Percentiles rank a stretch among this genome's conserved stretches.
These are phyloP conservation scores for Panus rudis DNA, from an alignment of 768 basidiomycete species.

Conservation along the genomic window DNA sequence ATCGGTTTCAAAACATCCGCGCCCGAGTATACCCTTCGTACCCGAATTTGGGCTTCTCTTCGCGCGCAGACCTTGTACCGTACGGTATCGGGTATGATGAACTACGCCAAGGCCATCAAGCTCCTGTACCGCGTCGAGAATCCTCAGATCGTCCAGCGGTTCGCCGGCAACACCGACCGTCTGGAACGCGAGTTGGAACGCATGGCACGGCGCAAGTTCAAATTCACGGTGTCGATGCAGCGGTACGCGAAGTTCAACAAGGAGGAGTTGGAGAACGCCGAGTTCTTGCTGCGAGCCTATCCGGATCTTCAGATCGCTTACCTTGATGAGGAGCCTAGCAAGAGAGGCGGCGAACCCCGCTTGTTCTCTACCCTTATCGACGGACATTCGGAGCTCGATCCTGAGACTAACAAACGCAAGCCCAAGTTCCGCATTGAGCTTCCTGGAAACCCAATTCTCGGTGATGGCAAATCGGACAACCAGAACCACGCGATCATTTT, in stretches of 20 bases:
- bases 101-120: constrained; percentile 99
- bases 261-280: constrained; percentile 97
- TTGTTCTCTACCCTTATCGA: constrained; percentile 94
- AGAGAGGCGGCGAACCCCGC: constrained; percentile 80
- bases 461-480: constrained; percentile 99
- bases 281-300: constrained; percentile 95
- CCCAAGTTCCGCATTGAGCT: constrained; percentile 98
- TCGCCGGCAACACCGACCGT: constrained; percentile 94
- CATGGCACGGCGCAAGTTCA: constrained; percentile 97
- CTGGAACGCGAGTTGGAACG: constrained; percentile 94
- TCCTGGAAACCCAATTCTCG: constrained; percentile 97
- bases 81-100: constrained; percentile 99
- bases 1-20: constrained; percentile 99
- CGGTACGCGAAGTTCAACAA: constrained; percentile 99
- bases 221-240: constrained; percentile 98
- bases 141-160: constrained; percentile 92
- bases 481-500: constrained; percentile 99
- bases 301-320: constrained; percentile 98
- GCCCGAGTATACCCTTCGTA: constrained; percentile 97
- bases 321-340: constrained; percentile 91
- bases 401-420: constrained; percentile 79
- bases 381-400: constrained; percentile 93
- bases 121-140: constrained; percentile 98
- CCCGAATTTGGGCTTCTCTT: constrained; percentile 98
- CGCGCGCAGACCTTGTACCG: constrained; percentile 98